phyloP scores from a whole-genome alignment of 176 grass and related monocot genomes.

The Juncus effusus region DNA sequence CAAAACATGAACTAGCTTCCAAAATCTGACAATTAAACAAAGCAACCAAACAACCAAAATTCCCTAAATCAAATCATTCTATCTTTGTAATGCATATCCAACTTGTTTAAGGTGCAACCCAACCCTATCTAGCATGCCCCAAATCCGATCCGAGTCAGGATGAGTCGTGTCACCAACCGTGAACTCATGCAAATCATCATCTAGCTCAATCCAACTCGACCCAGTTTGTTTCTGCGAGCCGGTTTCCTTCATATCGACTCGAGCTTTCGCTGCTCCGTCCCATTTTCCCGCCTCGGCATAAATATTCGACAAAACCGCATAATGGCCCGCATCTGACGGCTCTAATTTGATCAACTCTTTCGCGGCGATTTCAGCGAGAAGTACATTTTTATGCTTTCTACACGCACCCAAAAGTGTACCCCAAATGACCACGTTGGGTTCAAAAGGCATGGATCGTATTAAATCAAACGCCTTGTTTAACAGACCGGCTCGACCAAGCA shows the following conservation, averaged over 20 bases:
- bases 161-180: conserved; percentile 56
- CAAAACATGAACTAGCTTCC: too few relatives aligned
- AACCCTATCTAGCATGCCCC: conserved; percentile 54
- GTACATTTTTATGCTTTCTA: conserved; percentile 63
- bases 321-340: conserved; percentile 54
- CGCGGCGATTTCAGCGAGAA: conserved; percentile 51
- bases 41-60: too few relatives aligned
- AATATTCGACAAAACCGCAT: conserved; percentile 68
- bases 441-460: conserved; percentile 49
- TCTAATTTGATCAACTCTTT: conserved; percentile 51
- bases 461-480: conserved; percentile 53
- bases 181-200: conserved; percentile 62
- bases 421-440: conserved; percentile 65
- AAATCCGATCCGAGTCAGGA: conserved; percentile 31
- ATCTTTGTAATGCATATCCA: conserved; percentile 10
- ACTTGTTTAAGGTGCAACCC: conserved; percentile 48
- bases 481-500: conserved; percentile 57
- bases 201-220: conserved; percentile 63
- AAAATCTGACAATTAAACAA: too few relatives aligned
- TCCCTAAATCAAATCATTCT: too few relatives aligned
- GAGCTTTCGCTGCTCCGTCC: conserved; percentile 64
- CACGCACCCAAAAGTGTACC: conserved; percentile 70
- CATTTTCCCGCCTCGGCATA: conserved; percentile 58
- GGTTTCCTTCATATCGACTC: conserved; percentile 58
- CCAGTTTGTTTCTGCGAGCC: conserved; percentile 56